Evolutionary conservation across 805 yeast species (phyloP).

Genomic region (Candida silvicultrix): DNA sequence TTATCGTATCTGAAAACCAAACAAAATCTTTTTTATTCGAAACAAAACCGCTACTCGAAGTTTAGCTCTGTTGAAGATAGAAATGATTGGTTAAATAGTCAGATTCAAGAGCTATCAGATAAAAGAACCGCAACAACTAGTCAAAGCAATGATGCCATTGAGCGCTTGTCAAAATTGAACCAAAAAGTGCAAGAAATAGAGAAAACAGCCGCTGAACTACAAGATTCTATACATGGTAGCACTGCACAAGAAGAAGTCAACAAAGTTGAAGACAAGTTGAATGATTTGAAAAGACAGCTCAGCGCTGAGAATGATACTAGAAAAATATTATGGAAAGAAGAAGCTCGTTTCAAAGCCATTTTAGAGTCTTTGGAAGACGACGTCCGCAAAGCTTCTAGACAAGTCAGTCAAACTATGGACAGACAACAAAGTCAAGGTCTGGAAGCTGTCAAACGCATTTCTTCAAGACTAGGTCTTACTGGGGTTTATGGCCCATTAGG

Average conservation of each 20-base stretch:
- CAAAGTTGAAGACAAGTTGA: constrained; percentile 23
- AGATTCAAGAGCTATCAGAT: constrained; percentile 8
- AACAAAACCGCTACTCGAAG: constrained; percentile 61
- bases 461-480: constrained; percentile 48
- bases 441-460: constrained; percentile 58
- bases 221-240: constrained; percentile 32
- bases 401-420: constrained; percentile 69
- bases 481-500: constrained; percentile 83
- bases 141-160: background rate
- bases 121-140: background rate
- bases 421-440: constrained; percentile 65
- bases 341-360: constrained; percentile 55
- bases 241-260: constrained; percentile 25
- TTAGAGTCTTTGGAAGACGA: constrained; percentile 50
- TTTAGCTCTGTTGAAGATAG: constrained; percentile 54
- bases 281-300: constrained; percentile 32
- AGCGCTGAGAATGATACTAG: constrained; percentile 54
- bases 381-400: constrained; percentile 48
- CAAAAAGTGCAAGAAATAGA: constrained; percentile 16
- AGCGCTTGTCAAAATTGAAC: background rate
- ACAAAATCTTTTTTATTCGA: constrained; percentile 59
- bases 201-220: constrained; percentile 26
- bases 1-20: constrained; percentile 37
- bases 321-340: constrained; percentile 74
- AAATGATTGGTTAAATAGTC: constrained; percentile 53